Conservation (phyloP, 2,329 filamentous ascomycete species). For the Grosmannia penicillata region DNA sequence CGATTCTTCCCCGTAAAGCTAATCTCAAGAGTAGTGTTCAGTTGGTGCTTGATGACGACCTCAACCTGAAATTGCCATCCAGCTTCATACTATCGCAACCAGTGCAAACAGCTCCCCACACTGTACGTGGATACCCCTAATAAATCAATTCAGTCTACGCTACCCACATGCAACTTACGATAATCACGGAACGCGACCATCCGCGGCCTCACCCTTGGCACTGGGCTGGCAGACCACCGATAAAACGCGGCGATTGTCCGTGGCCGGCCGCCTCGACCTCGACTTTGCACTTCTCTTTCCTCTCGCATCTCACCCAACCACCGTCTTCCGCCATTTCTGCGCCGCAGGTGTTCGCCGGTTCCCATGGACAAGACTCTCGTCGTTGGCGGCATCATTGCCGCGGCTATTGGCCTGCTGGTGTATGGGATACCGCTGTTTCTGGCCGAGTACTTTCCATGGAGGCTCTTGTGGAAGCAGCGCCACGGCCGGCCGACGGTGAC, state of each 20-base stretch:
- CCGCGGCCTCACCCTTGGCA: background rate
- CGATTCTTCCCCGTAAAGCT: too few species aligned
- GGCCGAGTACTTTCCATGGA: conserved; percentile 21
- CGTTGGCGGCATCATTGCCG: conserved; percentile 2
- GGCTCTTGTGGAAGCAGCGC: conserved; percentile 18
- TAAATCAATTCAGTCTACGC: too few species aligned
- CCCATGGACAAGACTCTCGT: conserved; percentile 2
- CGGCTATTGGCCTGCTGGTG: conserved; percentile 13
- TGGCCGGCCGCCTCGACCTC: too few species aligned
- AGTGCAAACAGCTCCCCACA: too few species aligned
- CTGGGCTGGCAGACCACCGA: background rate
- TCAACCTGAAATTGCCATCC: too few species aligned
- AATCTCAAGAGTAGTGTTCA: too few species aligned
- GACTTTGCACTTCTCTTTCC: background rate
- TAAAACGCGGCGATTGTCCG: too few species aligned
- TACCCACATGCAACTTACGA: conserved; percentile 4
- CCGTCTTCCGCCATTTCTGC: too few species aligned
- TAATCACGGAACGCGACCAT: conserved; percentile 1
- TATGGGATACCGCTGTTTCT: conserved; percentile 18
- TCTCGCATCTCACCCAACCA: background rate
- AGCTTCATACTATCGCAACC: too few species aligned
- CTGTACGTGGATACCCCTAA: too few species aligned
- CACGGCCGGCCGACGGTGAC: conserved; percentile 17
- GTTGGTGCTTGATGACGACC: too few species aligned
- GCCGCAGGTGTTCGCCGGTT: too few species aligned